Percentiles rank a stretch among this genome's conserved stretches.
These are phyloP conservation scores for Arabidopsis suecica DNA, from an alignment of 345 rosid genomes.

Conservation along the genomic window DNA sequence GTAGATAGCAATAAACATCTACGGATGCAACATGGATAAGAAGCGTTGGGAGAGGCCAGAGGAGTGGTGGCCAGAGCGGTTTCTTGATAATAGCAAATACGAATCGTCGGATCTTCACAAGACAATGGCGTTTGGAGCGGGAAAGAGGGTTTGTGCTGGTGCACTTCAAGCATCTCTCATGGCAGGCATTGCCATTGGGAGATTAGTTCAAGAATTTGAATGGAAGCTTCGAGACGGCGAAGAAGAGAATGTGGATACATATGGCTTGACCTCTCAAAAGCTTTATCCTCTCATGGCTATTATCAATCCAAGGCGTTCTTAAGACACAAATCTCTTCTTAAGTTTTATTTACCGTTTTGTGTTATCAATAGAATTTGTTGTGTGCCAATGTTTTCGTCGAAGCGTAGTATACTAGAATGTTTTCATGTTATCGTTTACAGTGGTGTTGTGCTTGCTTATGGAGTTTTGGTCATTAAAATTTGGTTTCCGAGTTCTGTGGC, in stretches of 20 bases:
- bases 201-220: constrained; percentile 79
- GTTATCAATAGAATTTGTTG: too few relatives aligned
- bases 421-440: too few relatives aligned
- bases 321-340: not conserved
- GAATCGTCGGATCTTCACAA: constrained; percentile 66
- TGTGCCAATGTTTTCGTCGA: too few relatives aligned
- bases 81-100: constrained; percentile 53
- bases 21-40: constrained; percentile 91
- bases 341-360: too few relatives aligned
- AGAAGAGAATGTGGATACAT: constrained; percentile 66
- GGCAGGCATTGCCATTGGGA: constrained; percentile 64
- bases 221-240: constrained; percentile 73
- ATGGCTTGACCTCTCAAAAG: constrained; percentile 72
- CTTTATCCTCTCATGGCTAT: constrained; percentile 70
- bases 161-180: constrained; percentile 71
- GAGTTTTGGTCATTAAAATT: too few relatives aligned
- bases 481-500: too few relatives aligned
- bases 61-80: constrained; percentile 84
- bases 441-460: too few relatives aligned
- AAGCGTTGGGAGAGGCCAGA: constrained; percentile 70
- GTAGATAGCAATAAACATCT: constrained; percentile 87
- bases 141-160: constrained; percentile 83
- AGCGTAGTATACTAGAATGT: too few relatives aligned
- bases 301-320: constrained; percentile 58
- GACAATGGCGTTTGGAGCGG: constrained; percentile 95